Conservation (phyloP, 768 basidiomycete genomes). For the Termitomyces sp. region DNA sequence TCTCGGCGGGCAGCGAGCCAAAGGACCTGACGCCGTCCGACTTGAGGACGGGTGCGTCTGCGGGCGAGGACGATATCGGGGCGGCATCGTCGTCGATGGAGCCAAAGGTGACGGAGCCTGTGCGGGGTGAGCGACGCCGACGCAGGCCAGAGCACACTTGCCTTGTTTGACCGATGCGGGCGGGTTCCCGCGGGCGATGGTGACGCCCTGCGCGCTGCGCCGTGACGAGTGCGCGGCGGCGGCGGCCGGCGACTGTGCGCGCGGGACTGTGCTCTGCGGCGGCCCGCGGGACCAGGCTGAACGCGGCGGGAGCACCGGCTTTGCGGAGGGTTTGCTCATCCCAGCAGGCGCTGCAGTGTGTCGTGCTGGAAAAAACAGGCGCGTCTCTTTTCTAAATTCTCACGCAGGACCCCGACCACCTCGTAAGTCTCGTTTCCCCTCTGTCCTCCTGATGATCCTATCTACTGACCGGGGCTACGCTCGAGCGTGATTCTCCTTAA, state of each 20-base stretch:
- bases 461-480: background rate
- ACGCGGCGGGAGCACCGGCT: slow-evolving; percentile 70
- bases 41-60: slow-evolving; percentile 59
- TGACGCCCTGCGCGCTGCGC: too few relatives aligned
- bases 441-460: background rate
- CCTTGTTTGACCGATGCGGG: slow-evolving; percentile 67
- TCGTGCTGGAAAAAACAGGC: slow-evolving; percentile 2
- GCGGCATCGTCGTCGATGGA: slow-evolving; percentile 81
- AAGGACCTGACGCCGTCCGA: slow-evolving; percentile 76
- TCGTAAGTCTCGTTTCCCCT: background rate
- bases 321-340: slow-evolving; percentile 90
- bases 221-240: too few relatives aligned
- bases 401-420: slow-evolving; percentile 16
- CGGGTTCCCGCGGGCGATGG: slow-evolving; percentile 61
- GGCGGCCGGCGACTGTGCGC: slow-evolving; percentile 81
- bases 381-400: slow-evolving; percentile 9
- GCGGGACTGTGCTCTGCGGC: slow-evolving; percentile 63
- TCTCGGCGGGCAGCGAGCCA: slow-evolving; percentile 77
- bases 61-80: slow-evolving; percentile 79
- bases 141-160: slow-evolving; percentile 20
- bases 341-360: slow-evolving; percentile 31
- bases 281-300: slow-evolving; percentile 93
- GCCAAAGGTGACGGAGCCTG: slow-evolving; percentile 79
- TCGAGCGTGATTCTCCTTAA: background rate
- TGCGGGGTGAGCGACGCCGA: slow-evolving; percentile 6